Evolutionary conservation across 2,329 filamentous ascomycete genomes (phyloP), one percentile per base, ranked within the genome.

Genomic region (Aotearoamyces nothofagi): DNA sequence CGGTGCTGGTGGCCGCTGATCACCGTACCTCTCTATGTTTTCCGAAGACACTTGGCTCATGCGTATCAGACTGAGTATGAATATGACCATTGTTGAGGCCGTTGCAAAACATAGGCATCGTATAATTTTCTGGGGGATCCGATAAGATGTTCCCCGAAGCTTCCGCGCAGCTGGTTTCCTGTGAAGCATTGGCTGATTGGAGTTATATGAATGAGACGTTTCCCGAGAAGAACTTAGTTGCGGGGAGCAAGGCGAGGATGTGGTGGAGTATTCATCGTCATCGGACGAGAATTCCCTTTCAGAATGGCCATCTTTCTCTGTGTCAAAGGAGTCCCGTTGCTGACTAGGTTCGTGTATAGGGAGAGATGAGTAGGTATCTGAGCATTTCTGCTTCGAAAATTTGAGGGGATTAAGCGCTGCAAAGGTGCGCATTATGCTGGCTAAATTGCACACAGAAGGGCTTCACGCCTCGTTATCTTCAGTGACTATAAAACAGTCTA

Each of bases 91-190:
- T 1, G 70, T 67, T 3, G 66, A 62, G 26, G 80, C 67, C 30
- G 92, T 58, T 3, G 64, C 68, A 27, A 86, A 58, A 38, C 82
- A 83, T 31, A 93, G 69, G 49, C 78, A 92, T 42, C 83, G 66
- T 32, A 81, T 72, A 33, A 90, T 69, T 36, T 66, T 78, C 45
- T 75, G 72, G 5, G 79, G 80, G 23, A 86, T 54, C 30, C 39
- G 39, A 29, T 47, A 42, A 27, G 35, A 10, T 14, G 37, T 35
- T 33, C 37, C 27, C 20, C 35, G 33, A 12, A 37, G 33, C 6
- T 24, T 31, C 10, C 11, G 11, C 14, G 33, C 22, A 9, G 34
- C 35, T 6, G 40, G 11, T 28, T 44, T 50, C 25, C 37, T 40
- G 19, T 39, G 35, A 22, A 49, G 17, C 38, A 50, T 48, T 17